Evolutionary conservation across 2,329 filamentous ascomycete genomes (phyloP), one percentile per base, ranked within the genome.

Genomic region (Amphichorda felina): DNA sequence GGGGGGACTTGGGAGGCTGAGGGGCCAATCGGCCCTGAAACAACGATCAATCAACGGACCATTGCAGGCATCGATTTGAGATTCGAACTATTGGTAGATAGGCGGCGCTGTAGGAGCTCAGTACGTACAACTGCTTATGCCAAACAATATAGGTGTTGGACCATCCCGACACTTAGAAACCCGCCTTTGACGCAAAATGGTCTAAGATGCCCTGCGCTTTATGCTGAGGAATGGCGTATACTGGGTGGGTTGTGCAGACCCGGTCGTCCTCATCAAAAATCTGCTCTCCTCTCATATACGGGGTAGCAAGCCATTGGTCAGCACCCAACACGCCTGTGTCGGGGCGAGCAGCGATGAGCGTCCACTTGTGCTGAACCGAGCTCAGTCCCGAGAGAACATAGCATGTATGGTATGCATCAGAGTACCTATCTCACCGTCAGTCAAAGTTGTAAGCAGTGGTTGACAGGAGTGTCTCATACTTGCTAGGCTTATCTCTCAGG

Each of bases 351-450:
- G 45, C 37, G 29, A 43, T 50, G 47, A 73, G 57, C 42, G 61
- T 56, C 71, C 70, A 75, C 48, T 68, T 63, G 55, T 94, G 74
- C 59, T 94, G 85, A 17, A 81, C 80, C 36, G 79, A 81, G 55
- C 84, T 91, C 45, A 96, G 66, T 5, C 89, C 89, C 16, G 82
- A 79, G 15, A 96, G 71, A 21, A 88, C 85, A 60, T 96, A 96
- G 61, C 84, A 91, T 30, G 86, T 86, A 59, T 96, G 89, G 51
- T 96, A 95, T 33, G 82, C 79, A 61, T 96, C 89, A 4, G 87
- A 79, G 41, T 69, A 68, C 48, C 82, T 87, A 41, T 29, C 33
- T 17, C 8, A 9, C 10, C 26, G n/a, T 28, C 11, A 5, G 26
- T 25, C 24, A 25, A 13, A 8, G 24, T 25, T 25, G 14, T 10